Base-by-base conservation (phyloP, 2,329 filamentous ascomycete genomes). In the Elsinoe perseae region DNA sequence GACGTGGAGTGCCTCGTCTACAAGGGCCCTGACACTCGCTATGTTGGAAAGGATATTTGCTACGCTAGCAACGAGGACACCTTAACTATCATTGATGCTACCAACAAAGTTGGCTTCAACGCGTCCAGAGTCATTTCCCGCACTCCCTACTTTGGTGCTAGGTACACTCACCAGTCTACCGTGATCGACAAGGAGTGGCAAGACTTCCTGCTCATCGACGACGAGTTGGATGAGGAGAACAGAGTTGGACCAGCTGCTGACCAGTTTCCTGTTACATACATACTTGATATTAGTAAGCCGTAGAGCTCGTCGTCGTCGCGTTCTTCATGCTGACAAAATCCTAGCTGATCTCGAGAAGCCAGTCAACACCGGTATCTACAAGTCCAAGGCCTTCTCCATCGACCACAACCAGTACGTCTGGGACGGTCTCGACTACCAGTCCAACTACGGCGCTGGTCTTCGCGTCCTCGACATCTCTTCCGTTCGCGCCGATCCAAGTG, bases 1-100 rank as follows among this genome's bases (percentile, higher is more conserved):
- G 78, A 81, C 59, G 78, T 78, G 2, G 77, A 81, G 66, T 81
- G 79, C 65, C 67, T 81, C 38, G 71, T 76, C 57, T 78, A 78
- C 68, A 70, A 69, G 1, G 77, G 77, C 2, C 77, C 77, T 1
- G 72, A 77, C 58, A 64, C 65, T 50, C 63, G 69, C 21, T 79
- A 77, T 65, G 61, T 67, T 12, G 75, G 72, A 8, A 66, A 66
- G 2, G 74, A 79, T 23, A 76, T 80, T 60, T 80, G 77, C 70
- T 77, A 75, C 66, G 73, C 72, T 44, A 77, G 76, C 70, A 77
- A 78, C 66, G 75, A 76, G 59, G 73, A 76, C 61, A 74, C 73
- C 2, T 61, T 76, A 54, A 48, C 40, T 21, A 64, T 66, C 60
- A 76, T 73, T 65, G 74, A 77, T 40, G 75, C 76, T 2, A 74